Conservation (phyloP, 2,329 filamentous ascomycete genomes). For the Colletotrichum nymphaeae region DNA sequence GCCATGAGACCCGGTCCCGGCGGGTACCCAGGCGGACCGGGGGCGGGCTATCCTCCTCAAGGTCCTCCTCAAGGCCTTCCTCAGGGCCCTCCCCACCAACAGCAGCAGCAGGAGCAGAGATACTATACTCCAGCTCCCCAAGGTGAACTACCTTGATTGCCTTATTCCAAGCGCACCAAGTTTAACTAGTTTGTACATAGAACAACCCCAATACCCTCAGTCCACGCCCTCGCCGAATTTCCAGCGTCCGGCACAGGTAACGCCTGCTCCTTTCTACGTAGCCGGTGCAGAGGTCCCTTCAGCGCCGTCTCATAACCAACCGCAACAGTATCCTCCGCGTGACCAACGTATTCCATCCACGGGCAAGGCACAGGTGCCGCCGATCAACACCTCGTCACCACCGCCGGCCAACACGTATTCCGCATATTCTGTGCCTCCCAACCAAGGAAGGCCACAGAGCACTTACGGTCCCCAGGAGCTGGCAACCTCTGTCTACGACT, state of each 20-base stretch:
- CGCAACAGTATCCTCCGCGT: conserved; percentile 63
- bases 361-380: conserved; percentile 61
- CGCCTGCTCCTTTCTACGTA: conserved; percentile 73
- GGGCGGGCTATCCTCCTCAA: conserved; percentile 52
- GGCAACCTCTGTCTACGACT: conserved; percentile 82
- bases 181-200: conserved; percentile 45
- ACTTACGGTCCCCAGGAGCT: conserved; percentile 82
- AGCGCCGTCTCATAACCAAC: conserved; percentile 45
- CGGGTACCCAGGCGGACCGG: conserved; percentile 53
- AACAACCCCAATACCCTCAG: conserved; percentile 59
- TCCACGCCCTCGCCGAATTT: conserved; percentile 65
- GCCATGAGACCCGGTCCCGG: conserved; percentile 63
- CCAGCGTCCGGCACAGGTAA: conserved; percentile 61
- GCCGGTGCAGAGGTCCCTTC: conserved; percentile 67
- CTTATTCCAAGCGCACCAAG: conserved; percentile 23
- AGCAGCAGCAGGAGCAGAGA: conserved; percentile 53
- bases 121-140: conserved; percentile 75
- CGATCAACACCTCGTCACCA: conserved; percentile 63
- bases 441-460: conserved; percentile 69
- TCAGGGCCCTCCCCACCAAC: conserved; percentile 32
- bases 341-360: conserved; percentile 58
- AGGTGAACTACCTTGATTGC: conserved; percentile 48
- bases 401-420: conserved; percentile 62
- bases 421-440: conserved; percentile 58
- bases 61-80: conserved; percentile 48